phyloP scores from a whole-genome alignment of 768 basidiomycete genomes.

The Termitomyces sp. region DNA sequence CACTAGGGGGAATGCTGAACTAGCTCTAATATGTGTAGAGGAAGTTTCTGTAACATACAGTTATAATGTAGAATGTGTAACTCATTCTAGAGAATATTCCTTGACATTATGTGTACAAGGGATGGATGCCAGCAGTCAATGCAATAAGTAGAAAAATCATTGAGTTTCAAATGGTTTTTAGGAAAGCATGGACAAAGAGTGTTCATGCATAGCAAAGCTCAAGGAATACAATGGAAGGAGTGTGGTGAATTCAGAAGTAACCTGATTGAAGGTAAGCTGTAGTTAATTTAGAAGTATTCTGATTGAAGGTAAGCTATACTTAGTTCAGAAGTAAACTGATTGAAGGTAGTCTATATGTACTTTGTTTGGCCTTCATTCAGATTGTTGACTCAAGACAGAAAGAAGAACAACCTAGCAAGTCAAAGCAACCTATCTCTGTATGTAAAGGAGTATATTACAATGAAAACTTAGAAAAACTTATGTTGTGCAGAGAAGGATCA shows the following conservation, averaged over 20 bases:
- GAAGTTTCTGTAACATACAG: not conserved
- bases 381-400: no score
- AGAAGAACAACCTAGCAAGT: not conserved
- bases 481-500: conserved; percentile 22
- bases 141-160: not conserved
- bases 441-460: not conserved
- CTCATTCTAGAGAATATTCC: not conserved
- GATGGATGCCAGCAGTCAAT: no score
- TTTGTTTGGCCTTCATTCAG: not conserved
- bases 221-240: not conserved
- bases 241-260: no score
- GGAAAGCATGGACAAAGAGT: not conserved
- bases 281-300: not conserved
- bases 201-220: not conserved
- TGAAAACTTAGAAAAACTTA: conserved; percentile 12
- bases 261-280: no score
- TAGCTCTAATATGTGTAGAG: not conserved
- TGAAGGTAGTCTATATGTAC: no score
- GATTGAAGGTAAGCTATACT: not conserved
- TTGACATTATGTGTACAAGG: no score
- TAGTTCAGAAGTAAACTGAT: no score
- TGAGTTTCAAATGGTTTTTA: no score
- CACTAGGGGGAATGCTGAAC: not conserved
- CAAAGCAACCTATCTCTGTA: not conserved
- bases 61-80: not conserved